Conservation (phyloP, 2,329 filamentous ascomycete genomes). For the Colletotrichum musae region DNA sequence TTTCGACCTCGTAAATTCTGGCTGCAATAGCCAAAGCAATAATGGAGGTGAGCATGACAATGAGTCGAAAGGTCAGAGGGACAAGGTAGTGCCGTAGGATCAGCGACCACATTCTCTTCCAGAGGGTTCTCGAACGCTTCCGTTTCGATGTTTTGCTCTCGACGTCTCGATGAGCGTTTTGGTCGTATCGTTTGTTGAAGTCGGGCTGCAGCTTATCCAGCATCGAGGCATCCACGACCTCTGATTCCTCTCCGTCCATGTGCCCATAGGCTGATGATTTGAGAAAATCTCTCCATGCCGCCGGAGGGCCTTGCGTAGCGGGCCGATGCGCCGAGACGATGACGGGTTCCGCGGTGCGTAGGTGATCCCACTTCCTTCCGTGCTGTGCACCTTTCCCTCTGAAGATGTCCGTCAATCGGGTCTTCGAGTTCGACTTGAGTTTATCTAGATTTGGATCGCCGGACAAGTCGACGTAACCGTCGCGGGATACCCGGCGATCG, state of each 20-base stretch:
- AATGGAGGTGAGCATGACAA: constrained; percentile 86
- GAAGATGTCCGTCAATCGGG: constrained; percentile 62
- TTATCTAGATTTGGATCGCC: constrained; percentile 55
- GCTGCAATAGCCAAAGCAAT: constrained; percentile 84
- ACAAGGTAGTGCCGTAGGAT: constrained; percentile 88
- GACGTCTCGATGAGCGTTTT: constrained; percentile 49
- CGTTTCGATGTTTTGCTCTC: constrained; percentile 45
- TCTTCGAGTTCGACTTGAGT: constrained; percentile 50
- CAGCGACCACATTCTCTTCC: constrained; percentile 75
- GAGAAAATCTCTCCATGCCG: constrained; percentile 68
- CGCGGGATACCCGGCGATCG: constrained; percentile 61
- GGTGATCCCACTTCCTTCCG: constrained; percentile 72
- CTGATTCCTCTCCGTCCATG: constrained; percentile 61
- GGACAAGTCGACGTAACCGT: constrained; percentile 61
- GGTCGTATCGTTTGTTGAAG: constrained; percentile 57
- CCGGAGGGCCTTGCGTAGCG: constrained; percentile 56
- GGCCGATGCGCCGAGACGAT: constrained; percentile 67
- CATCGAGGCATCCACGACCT: constrained; percentile 62
- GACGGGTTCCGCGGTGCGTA: constrained; percentile 71
- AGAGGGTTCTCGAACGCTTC: constrained; percentile 52
- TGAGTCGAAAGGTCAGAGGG: constrained; percentile 85
- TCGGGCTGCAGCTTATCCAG: constrained; percentile 63
- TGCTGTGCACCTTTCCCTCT: constrained; percentile 62
- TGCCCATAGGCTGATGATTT: constrained; percentile 68
- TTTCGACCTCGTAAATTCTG: constrained; percentile 77